Evolutionary conservation across 2,329 filamentous ascomycete species (phyloP).

Genomic region (Cladosporium halotolerans): DNA sequence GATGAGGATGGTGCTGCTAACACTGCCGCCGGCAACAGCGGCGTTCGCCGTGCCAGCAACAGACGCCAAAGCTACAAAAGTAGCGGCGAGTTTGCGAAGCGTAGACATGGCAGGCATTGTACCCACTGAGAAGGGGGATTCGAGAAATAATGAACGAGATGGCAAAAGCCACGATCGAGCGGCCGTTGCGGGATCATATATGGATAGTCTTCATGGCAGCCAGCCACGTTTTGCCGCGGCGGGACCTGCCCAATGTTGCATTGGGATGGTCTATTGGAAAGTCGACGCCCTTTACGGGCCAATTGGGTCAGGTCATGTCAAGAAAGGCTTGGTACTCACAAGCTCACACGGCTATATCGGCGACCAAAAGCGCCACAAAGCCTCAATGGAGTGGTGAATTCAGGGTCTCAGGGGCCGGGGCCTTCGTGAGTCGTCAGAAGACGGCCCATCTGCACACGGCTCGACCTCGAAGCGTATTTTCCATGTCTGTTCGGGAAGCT

Average conservation of each 20-base stretch:
- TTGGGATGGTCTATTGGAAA: background rate
- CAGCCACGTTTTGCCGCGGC: background rate
- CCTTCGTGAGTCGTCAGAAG: too few species aligned
- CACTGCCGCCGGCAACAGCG: constrained; percentile 13
- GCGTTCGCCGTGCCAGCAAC: background rate
- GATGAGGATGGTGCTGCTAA: constrained; percentile 46
- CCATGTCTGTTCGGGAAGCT: too few species aligned
- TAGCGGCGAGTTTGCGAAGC: background rate
- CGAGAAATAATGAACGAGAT: background rate
- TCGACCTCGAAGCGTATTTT: too few species aligned
- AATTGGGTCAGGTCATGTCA: background rate
- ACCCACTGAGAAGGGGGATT: too few species aligned
- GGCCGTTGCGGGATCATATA: background rate
- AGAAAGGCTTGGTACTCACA: constrained; percentile 1
- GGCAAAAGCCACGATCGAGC: background rate
- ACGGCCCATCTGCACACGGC: too few species aligned
- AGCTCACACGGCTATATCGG: constrained; percentile 6
- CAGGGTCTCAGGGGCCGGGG: background rate
- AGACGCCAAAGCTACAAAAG: background rate
- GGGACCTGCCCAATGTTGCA: background rate
- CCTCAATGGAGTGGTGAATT: constrained; percentile 2
- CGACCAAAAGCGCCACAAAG: constrained; percentile 2
- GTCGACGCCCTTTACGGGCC: background rate
- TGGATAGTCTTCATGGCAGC: background rate
- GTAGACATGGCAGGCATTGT: background rate